These are phyloP conservation scores for Ceratocystis diversiconidia DNA, from an alignment of 2,329 filamentous ascomycete genomes.

Conservation along the genomic window DNA sequence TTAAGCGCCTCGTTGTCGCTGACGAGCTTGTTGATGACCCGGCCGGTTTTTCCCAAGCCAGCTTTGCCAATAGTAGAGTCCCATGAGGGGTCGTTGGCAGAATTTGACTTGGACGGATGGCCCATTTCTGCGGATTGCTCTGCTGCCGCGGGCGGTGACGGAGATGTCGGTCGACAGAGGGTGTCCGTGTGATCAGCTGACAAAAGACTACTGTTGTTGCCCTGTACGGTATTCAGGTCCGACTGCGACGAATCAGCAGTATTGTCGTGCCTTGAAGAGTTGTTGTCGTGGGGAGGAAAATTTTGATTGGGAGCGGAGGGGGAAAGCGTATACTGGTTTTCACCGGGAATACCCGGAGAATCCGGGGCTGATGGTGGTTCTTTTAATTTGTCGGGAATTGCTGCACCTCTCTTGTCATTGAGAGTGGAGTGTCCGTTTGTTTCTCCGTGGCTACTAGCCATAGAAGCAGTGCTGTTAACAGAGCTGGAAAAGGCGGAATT, in stretches of 20 bases:
- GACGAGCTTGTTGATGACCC: slow-evolving; percentile 69
- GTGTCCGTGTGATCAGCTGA: slow-evolving; percentile 12
- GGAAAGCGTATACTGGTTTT: not conserved
- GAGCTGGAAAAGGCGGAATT: slow-evolving; percentile 43
- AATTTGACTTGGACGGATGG: slow-evolving; percentile 3
- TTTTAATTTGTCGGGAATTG: not conserved
- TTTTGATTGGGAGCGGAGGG: not conserved
- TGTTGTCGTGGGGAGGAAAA: not conserved
- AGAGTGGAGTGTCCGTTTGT: slow-evolving; percentile 18
- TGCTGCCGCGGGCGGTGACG: slow-evolving; percentile 20
- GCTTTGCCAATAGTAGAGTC: slow-evolving; percentile 57
- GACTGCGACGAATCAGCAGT: not conserved
- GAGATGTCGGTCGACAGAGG: slow-evolving; percentile 11
- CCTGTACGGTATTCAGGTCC: slow-evolving; percentile 24
- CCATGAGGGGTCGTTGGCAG: slow-evolving; percentile 29
- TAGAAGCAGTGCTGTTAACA: slow-evolving; percentile 38
- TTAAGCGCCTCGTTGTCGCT: slow-evolving; percentile 67
- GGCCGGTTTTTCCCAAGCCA: slow-evolving; percentile 57
- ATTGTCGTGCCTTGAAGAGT: not conserved
- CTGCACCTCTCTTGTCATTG: not conserved
- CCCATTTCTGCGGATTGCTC: slow-evolving; percentile 19
- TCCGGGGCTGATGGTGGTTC: slow-evolving; percentile 1
- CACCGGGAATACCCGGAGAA: not conserved
- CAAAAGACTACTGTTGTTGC: slow-evolving; percentile 4
- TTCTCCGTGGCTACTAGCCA: slow-evolving; percentile 25